Base-by-base conservation (phyloP, 176 grass and related monocot genomes). In the Cocos nucifera region DNA sequence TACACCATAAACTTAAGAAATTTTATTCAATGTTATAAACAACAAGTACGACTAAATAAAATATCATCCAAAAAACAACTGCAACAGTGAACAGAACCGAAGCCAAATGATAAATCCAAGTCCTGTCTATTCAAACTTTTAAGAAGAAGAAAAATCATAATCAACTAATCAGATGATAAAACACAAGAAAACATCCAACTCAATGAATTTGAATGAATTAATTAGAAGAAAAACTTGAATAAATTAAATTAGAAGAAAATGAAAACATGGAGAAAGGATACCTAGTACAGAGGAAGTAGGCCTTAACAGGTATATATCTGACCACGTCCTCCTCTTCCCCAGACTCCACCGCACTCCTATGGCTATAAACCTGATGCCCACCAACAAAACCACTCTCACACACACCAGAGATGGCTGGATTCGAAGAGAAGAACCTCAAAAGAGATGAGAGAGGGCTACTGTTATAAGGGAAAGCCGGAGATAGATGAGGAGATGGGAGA, bases 211-310 rank as follows among this genome's bases (percentile, higher is more conserved):
- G 8, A 65, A 56, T 48, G 49, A 69, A 76, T 20, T 18, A 4
- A 65, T 3, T 48, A 64, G 24, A 57, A 44, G n/a, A 22, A 57
- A 57, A n/a, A 23, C 23, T 23, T 23, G 23, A 23, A 23, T 23
- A 23, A 24, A 76, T 20, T n/a, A 5, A 65, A 65, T 3, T 48
- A 64, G 24, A 57, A 24, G 8, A 22, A 58, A 58, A 14, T 2
- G 21, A 58, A 58, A 4, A 58, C 2, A 71, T 25, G 26, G 22
- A 65, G 22, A 27, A 27, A 22, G 5, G 5, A 4, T 61, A 69
- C 89, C 89, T 89, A 61, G 85, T 86, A 49, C 82, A 95, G 54
- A 95, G 69, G 71, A 86, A 89, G 62, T 83, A 95, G n/a, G 89
- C 89, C 79, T 95, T 95, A 70, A 95, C 85, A 61, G 89, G 85